phyloP scores from a whole-genome alignment of 1,284 basidiomycete genomes.

The Ustilago loliicola region DNA sequence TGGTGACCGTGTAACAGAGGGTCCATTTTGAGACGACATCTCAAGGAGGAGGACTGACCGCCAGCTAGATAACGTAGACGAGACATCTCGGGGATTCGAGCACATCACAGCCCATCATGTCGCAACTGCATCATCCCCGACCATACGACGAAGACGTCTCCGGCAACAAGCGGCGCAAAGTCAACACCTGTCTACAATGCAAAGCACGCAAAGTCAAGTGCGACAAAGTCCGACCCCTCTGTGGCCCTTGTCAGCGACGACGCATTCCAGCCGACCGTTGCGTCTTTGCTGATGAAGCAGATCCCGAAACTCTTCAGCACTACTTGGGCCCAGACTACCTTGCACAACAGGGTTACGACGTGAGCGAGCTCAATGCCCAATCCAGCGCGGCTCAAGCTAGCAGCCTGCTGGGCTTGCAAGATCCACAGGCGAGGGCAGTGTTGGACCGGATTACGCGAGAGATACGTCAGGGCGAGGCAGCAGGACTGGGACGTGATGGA shows the following conservation, averaged over 20 bases:
- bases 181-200: constrained; percentile 68
- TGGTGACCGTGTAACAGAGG: neutral
- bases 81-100: neutral
- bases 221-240: constrained; percentile 64
- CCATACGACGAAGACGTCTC: constrained; percentile 39
- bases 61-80: neutral
- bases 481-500: constrained; percentile 15
- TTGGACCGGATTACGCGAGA: constrained; percentile 59
- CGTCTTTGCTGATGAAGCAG: constrained; percentile 59
- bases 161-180: constrained; percentile 62
- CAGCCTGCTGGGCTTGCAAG: constrained; percentile 41
- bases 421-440: constrained; percentile 55
- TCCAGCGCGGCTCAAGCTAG: constrained; percentile 7
- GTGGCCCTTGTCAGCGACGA: constrained; percentile 65
- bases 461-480: constrained; percentile 37
- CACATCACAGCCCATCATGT: constrained; percentile 11
- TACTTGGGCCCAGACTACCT: constrained; percentile 41
- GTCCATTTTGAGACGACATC: neutral
- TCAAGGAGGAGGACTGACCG: neutral
- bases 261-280: constrained; percentile 60
- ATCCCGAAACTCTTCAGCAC: constrained; percentile 52
- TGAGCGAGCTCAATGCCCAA: constrained; percentile 21
- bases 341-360: constrained; percentile 41
- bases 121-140: constrained; percentile 39
- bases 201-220: constrained; percentile 65